These are phyloP conservation scores for Saccharum officinarum DNA, from an alignment of 176 grass and related monocot species.

Conservation along the genomic window DNA sequence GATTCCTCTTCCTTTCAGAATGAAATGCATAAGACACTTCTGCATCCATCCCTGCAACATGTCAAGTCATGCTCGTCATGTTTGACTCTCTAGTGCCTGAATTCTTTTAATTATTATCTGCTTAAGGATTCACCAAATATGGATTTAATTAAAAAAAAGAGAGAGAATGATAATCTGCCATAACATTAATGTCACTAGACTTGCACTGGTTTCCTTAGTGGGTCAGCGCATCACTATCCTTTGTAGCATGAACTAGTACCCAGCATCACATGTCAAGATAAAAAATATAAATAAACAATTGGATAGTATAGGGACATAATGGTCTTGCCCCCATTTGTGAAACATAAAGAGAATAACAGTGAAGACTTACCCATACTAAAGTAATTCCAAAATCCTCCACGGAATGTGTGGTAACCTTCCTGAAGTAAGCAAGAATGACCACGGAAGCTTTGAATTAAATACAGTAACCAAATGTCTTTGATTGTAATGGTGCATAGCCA, in stretches of 20 bases:
- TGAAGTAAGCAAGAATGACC: conserved; percentile 46
- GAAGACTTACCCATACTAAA: conserved; percentile 85
- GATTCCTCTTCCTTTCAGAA: conserved; percentile 81
- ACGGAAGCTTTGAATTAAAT: conserved; percentile 14
- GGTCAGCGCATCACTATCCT: neutral
- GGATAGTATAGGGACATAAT: neutral
- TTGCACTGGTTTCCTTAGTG: neutral
- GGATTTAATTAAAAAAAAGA: neutral
- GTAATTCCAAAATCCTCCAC: conserved; percentile 95
- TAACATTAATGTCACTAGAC: neutral
- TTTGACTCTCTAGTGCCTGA: neutral
- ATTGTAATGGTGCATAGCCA: neutral
- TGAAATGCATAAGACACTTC: conserved; percentile 97
- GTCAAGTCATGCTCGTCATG: conserved; percentile 27
- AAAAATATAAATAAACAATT: conserved; percentile 11
- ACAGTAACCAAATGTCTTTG: conserved; percentile 2
- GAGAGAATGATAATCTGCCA: conserved; percentile 2
- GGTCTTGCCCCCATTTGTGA: neutral
- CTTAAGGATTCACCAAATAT: conserved; percentile 20
- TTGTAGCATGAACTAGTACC: neutral
- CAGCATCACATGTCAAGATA: neutral
- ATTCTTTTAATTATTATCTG: neutral
- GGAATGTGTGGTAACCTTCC: conserved; percentile 88
- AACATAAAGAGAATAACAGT: conserved; percentile 19
- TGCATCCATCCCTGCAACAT: conserved; percentile 85